Conservation (phyloP, 1,139 yeast species). For the Yamadazyma dushanensis region DNA sequence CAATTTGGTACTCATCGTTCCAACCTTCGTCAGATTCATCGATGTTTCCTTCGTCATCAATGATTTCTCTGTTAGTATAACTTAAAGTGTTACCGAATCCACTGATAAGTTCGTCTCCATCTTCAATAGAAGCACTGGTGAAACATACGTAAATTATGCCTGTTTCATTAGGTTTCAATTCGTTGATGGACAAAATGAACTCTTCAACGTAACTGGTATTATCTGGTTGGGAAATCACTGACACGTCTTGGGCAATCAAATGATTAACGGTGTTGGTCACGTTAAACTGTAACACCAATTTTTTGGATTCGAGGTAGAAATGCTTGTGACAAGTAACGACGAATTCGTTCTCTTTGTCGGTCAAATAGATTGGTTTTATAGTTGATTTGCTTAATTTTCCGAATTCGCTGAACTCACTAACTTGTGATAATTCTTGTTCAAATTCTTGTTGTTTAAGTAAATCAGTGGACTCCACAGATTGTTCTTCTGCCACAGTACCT, state of each 20-base stretch:
- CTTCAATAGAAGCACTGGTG: conserved; percentile 49
- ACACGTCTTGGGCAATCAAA: conserved; percentile 73
- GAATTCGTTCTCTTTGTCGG: conserved; percentile 93
- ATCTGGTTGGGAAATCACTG: conserved; percentile 71
- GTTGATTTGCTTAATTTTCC: conserved; percentile 81
- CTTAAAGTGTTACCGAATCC: conserved; percentile 69
- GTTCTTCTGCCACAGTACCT: conserved; percentile 12
- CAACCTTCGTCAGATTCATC: conserved; percentile 79
- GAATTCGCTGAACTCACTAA: conserved; percentile 68
- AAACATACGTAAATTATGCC: conserved; percentile 83
- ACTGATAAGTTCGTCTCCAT: conserved; percentile 34
- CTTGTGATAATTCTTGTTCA: conserved; percentile 61
- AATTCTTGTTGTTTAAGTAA: conserved; percentile 60
- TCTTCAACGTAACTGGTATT: conserved; percentile 63
- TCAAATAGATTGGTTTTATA: conserved; percentile 57
- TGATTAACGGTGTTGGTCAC: conserved; percentile 83
- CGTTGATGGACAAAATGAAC: conserved; percentile 71
- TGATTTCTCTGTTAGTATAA: conserved; percentile 78
- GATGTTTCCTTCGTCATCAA: conserved; percentile 69
- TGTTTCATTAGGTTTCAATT: conserved; percentile 66
- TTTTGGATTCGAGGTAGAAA: conserved; percentile 60
- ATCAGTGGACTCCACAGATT: conserved; percentile 32
- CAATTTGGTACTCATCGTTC: conserved; percentile 91
- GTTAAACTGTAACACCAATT: conserved; percentile 82
- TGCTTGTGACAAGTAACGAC: conserved; percentile 86